Percentiles rank a stretch among this genome's conserved stretches.
These are phyloP conservation scores for Suillus subluteus DNA, from an alignment of 768 basidiomycete genomes.

Conservation along the genomic window DNA sequence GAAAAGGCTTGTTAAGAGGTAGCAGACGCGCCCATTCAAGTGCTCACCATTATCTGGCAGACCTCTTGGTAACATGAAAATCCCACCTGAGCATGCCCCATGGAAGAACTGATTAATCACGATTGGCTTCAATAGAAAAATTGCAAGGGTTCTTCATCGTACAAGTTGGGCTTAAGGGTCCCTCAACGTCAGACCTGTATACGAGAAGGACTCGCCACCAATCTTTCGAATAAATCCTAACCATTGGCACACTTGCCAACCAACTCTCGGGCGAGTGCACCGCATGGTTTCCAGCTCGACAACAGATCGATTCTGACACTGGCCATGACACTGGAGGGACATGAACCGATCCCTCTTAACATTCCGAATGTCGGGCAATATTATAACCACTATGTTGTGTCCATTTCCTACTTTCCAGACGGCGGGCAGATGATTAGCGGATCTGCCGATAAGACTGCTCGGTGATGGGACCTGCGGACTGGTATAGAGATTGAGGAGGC, in stretches of 20 bases:
- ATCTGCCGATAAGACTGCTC: constrained; percentile 13
- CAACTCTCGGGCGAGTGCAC: background rate
- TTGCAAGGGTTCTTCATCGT: too few relatives aligned
- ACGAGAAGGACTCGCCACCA: background rate
- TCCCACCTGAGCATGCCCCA: too few relatives aligned
- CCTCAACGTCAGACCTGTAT: background rate
- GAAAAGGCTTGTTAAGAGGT: too few relatives aligned
- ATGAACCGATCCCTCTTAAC: background rate
- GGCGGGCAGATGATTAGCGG: background rate
- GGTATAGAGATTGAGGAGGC: background rate
- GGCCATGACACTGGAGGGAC: background rate
- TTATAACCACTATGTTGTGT: background rate
- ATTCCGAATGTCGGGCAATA: background rate
- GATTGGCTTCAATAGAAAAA: too few relatives aligned
- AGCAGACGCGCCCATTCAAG: too few relatives aligned
- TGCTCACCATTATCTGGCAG: too few relatives aligned
- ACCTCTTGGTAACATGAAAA: too few relatives aligned
- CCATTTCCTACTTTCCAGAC: constrained; percentile 12
- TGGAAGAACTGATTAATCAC: too few relatives aligned
- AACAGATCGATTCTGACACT: background rate
- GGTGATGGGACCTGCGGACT: background rate
- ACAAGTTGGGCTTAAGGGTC: background rate
- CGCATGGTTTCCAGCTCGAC: too few relatives aligned
- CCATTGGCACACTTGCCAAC: background rate
- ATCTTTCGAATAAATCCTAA: background rate